Evolutionary conservation across 148 eudicot genomes (phyloP).

Genomic region (Chenopodium album): DNA sequence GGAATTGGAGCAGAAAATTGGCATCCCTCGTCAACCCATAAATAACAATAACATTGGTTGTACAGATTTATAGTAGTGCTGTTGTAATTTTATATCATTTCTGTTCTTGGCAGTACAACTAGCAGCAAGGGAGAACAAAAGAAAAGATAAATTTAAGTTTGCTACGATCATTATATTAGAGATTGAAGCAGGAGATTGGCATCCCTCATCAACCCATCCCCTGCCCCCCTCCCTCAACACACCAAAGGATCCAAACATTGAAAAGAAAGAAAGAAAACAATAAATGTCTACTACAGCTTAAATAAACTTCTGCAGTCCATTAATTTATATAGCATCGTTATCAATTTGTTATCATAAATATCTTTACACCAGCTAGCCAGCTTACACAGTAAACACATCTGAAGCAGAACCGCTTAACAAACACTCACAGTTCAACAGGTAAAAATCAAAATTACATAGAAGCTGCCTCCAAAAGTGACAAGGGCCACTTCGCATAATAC

Average conservation of each 20-base stretch:
- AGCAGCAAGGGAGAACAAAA: background rate
- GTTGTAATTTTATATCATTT: background rate
- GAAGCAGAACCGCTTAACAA: background rate
- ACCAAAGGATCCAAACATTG: background rate
- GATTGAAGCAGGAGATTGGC: background rate
- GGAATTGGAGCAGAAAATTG: background rate
- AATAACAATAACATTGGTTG: background rate
- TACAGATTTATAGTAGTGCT: background rate
- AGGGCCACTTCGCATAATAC: background rate
- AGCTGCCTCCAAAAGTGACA: background rate
- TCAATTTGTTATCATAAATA: background rate
- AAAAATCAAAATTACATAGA: background rate
- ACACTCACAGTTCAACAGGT: background rate
- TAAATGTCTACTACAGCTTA: background rate
- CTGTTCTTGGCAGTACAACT: background rate
- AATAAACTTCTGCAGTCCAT: background rate
- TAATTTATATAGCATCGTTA: background rate
- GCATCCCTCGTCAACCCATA: background rate
- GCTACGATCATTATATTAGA: background rate
- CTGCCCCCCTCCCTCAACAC: background rate
- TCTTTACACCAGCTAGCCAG: background rate
- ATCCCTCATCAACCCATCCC: background rate
- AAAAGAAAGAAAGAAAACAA: background rate
- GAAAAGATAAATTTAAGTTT: background rate
- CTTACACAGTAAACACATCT: background rate